Conservation (phyloP, 805 yeast species). For the Suhomyces sp. region DNA sequence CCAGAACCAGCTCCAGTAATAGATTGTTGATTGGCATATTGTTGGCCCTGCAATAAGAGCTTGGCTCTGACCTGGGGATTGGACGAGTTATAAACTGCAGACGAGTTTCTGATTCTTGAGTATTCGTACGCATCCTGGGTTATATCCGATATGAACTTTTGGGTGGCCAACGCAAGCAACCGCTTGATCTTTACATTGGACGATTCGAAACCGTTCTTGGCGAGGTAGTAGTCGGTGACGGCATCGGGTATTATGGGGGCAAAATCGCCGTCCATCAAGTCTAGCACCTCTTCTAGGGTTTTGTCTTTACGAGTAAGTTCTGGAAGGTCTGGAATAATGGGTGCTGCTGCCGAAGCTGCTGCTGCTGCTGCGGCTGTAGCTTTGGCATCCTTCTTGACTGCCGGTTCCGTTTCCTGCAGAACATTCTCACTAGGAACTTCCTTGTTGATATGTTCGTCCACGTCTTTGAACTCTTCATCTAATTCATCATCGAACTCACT, state of each 20-base stretch:
- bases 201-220: slow-evolving; percentile 81
- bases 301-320: slow-evolving; percentile 76
- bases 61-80: slow-evolving; percentile 85
- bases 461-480: slow-evolving; percentile 24
- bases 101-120: slow-evolving; percentile 84
- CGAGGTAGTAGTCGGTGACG: slow-evolving; percentile 87
- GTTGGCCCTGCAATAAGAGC: slow-evolving; percentile 68
- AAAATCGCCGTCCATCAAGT: slow-evolving; percentile 82
- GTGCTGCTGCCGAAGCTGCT: slow-evolving; percentile 6
- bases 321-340: slow-evolving; percentile 50
- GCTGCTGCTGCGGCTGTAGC: slow-evolving; percentile 1
- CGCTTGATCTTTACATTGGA: slow-evolving; percentile 73
- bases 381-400: background rate
- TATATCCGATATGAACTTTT: slow-evolving; percentile 88
- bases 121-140: slow-evolving; percentile 97
- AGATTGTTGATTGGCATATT: slow-evolving; percentile 40
- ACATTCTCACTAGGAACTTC: background rate
- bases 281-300: slow-evolving; percentile 77
- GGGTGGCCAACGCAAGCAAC: slow-evolving; percentile 89
- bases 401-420: background rate
- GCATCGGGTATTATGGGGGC: slow-evolving; percentile 93
- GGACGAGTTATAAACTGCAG: slow-evolving; percentile 79
- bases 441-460: slow-evolving; percentile 8
- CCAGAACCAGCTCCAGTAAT: slow-evolving; percentile 23
- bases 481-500: slow-evolving; percentile 14